Evolutionary conservation across 371 early-diverging fungal species (phyloP).

Genomic region (Choanephora cucurbitarum): DNA sequence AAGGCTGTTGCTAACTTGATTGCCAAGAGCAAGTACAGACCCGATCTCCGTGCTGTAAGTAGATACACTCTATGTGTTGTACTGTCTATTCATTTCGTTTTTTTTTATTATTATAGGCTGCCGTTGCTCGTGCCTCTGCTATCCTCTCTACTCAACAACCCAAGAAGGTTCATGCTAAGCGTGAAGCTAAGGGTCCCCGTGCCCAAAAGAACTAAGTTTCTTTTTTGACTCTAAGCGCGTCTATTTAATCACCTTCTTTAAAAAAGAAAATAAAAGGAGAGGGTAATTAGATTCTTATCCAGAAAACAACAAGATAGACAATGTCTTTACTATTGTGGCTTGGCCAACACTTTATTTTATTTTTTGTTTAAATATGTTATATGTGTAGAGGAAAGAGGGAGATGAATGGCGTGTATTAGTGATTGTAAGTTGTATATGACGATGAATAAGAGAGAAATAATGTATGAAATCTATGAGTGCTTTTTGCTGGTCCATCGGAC

Average conservation of each 20-base stretch:
- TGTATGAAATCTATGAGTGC: conserved; percentile 43
- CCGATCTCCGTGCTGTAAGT: conserved; percentile 76
- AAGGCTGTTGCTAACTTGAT: conserved; percentile 73
- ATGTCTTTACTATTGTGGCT: neutral
- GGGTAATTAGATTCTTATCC: too few species aligned
- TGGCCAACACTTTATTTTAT: too few species aligned
- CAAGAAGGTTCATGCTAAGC: conserved; percentile 60
- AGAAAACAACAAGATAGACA: too few species aligned
- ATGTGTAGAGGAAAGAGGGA: conserved; percentile 1
- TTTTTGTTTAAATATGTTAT: too few species aligned
- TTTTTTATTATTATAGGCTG: conserved; percentile 50
- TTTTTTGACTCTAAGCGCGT: too few species aligned
- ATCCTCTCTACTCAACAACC: conserved; percentile 68
- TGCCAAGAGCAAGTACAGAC: conserved; percentile 68
- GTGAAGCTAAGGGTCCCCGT: conserved; percentile 44
- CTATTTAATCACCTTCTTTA: too few species aligned
- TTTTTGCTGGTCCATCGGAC: conserved; percentile 39
- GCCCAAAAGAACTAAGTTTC: conserved; percentile 37
- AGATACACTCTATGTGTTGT: too few species aligned
- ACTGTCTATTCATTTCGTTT: too few species aligned
- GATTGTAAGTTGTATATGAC: too few species aligned
- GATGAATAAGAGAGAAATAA: too few species aligned
- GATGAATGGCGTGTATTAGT: neutral
- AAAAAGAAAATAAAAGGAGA: too few species aligned
- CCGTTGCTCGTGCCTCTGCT: conserved; percentile 81